phyloP scores from a whole-genome alignment of 2,329 filamentous ascomycete genomes.

The Colletotrichum truncatum region DNA sequence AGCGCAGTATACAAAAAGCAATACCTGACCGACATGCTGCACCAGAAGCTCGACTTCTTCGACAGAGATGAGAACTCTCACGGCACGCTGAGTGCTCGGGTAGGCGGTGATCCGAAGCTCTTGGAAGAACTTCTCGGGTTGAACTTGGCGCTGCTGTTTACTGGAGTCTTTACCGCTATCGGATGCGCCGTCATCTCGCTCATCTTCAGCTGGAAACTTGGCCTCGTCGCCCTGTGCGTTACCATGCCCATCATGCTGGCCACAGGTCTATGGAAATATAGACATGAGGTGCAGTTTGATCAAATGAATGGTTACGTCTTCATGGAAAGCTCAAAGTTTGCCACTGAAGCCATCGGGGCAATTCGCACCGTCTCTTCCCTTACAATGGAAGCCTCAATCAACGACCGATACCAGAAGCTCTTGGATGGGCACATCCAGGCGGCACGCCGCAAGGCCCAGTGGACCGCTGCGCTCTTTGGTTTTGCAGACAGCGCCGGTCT shows the following conservation, averaged over 20 bases:
- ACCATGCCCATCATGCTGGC: constrained; percentile 44
- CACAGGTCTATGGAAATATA: constrained; percentile 48
- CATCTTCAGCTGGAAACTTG: constrained; percentile 47
- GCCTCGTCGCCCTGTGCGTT: constrained; percentile 45
- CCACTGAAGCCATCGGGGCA: constrained; percentile 68
- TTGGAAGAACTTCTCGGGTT: constrained; percentile 43
- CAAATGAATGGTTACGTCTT: constrained; percentile 66
- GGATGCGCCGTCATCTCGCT: constrained; percentile 41
- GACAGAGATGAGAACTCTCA: constrained; percentile 40
- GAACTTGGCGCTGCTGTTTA: constrained; percentile 40
- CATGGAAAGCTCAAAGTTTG: constrained; percentile 68
- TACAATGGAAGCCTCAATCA: constrained; percentile 67
- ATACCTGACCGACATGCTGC: constrained; percentile 40
- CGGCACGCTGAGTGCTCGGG: constrained; percentile 36
- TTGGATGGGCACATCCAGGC: constrained; percentile 43
- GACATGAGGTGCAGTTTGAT: constrained; percentile 64
- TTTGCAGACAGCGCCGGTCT: constrained; percentile 47
- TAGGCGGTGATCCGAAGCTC: constrained; percentile 41
- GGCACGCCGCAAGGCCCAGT: constrained; percentile 41
- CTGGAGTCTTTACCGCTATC: constrained; percentile 39
- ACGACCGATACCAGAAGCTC: constrained; percentile 45
- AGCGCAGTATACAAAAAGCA: constrained; percentile 32
- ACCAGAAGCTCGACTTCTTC: constrained; percentile 40
- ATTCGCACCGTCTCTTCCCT: constrained; percentile 70
- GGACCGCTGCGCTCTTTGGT: constrained; percentile 44